A percentile compares a stretch with the other conserved stretches of the same genome.
Evolutionary conservation across 208 protist genomes (phyloP).

Genomic region (Leishmania gerbilli): DNA sequence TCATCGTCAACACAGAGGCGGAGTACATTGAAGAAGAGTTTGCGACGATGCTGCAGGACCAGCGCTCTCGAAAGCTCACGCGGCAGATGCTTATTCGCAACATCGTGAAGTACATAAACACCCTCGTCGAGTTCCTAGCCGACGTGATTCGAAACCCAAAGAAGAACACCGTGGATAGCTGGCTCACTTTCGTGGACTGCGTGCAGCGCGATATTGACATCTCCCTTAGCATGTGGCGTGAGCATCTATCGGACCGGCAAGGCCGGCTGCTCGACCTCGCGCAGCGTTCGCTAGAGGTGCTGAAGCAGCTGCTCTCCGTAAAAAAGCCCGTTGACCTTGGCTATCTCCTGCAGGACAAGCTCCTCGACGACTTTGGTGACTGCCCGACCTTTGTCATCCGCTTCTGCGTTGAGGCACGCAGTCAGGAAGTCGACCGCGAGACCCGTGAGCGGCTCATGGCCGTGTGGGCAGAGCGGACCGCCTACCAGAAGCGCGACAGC

Average conservation of each 20-base stretch:
- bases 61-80: slow-evolving; percentile 55
- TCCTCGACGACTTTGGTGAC: slow-evolving; percentile 88
- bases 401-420: slow-evolving; percentile 66
- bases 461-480: slow-evolving; percentile 68
- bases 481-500: slow-evolving; percentile 74
- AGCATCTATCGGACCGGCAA: slow-evolving; percentile 40
- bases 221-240: slow-evolving; percentile 57
- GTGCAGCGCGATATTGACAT: slow-evolving; percentile 65
- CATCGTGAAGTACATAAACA: slow-evolving; percentile 75
- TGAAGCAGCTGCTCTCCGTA: slow-evolving; percentile 62
- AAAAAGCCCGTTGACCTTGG: slow-evolving; percentile 75
- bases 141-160: slow-evolving; percentile 84
- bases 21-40: slow-evolving; percentile 91
- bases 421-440: slow-evolving; percentile 60
- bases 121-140: slow-evolving; percentile 76
- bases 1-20: slow-evolving; percentile 79
- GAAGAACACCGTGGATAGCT: slow-evolving; percentile 65
- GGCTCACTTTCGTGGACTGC: slow-evolving; percentile 74
- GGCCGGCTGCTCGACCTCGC: slow-evolving; percentile 57
- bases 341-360: slow-evolving; percentile 68
- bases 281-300: slow-evolving; percentile 54
- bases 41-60: slow-evolving; percentile 64
- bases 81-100: slow-evolving; percentile 76
- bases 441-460: slow-evolving; percentile 67
- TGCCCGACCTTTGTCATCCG: slow-evolving; percentile 84